phyloP scores from a whole-genome alignment of 106 monocot genomes.

The Iris macrosiphon region DNA sequence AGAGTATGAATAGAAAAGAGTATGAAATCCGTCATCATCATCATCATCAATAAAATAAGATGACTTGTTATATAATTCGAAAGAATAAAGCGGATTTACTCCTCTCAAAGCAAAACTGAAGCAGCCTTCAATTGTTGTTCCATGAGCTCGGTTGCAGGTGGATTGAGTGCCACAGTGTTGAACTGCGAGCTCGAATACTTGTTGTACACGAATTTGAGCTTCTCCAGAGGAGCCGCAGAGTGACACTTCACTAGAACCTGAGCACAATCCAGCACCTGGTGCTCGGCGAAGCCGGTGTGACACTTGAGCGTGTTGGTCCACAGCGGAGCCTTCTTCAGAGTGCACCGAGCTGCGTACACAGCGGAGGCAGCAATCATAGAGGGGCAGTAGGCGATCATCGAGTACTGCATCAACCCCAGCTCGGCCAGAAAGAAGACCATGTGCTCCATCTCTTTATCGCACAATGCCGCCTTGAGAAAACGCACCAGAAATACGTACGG shows the following conservation, averaged over 20 bases:
- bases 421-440: conserved; percentile 67
- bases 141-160: conserved; percentile 24
- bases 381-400: conserved; percentile 30
- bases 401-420: conserved; percentile 53
- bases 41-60: too few relatives aligned
- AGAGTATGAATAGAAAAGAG: too few relatives aligned
- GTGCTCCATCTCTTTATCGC: conserved; percentile 46
- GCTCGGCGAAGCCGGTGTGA: conserved; percentile 46
- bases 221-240: conserved; percentile 23
- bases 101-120: too few relatives aligned
- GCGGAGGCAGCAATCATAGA: conserved; percentile 61
- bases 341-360: conserved; percentile 47
- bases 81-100: too few relatives aligned
- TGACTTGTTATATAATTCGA: too few relatives aligned
- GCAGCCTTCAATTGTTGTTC: too few relatives aligned
- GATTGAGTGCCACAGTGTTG: conserved; percentile 32
- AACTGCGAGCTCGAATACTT: conserved; percentile 37
- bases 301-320: conserved; percentile 52
- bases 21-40: too few relatives aligned
- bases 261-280: conserved; percentile 35
- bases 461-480: conserved; percentile 45
- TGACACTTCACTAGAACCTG: conserved; percentile 30
- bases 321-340: conserved; percentile 40
- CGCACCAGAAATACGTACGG: conserved; percentile 54
- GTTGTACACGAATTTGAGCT: conserved; percentile 47